phyloP scores from a whole-genome alignment of 1,284 basidiomycete species.

The Athelia psychrophila region DNA sequence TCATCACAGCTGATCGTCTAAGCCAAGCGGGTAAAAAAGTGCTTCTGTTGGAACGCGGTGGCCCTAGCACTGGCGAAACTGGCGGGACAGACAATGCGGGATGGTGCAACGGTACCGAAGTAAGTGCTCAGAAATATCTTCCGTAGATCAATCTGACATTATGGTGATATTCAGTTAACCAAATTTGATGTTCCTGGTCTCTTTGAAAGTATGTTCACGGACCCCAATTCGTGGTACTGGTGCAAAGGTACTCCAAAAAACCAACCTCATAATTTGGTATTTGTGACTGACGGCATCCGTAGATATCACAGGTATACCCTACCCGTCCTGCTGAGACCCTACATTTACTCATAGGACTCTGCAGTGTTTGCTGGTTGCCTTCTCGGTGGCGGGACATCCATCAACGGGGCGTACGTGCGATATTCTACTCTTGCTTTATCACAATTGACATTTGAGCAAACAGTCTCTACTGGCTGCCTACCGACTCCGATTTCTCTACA shows the following conservation, averaged over 20 bases:
- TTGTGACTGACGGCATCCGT: too few relatives aligned
- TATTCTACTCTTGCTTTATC: constrained; percentile 4
- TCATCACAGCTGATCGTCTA: constrained; percentile 51
- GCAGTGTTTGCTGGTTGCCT: constrained; percentile 62
- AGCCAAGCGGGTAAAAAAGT: constrained; percentile 63
- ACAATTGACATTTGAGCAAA: neutral
- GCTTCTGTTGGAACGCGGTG: constrained; percentile 58
- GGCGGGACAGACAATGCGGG: constrained; percentile 56
- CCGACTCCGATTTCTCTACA: constrained; percentile 48
- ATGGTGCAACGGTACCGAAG: constrained; percentile 50
- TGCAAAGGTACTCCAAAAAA: constrained; percentile 42
- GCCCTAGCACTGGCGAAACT: constrained; percentile 56
- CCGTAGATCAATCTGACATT: neutral
- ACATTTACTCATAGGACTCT: constrained; percentile 35
- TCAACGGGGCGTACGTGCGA: constrained; percentile 58
- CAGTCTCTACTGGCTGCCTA: constrained; percentile 59
- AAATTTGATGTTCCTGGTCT: constrained; percentile 65
- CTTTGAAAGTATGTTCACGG: constrained; percentile 63
- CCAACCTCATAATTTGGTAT: neutral
- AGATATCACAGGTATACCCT: too few relatives aligned
- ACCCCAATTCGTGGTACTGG: constrained; percentile 58
- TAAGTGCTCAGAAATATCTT: constrained; percentile 20
- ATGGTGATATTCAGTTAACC: constrained; percentile 40
- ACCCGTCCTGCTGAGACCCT: constrained; percentile 3
- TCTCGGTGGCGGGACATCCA: constrained; percentile 57